Base-by-base conservation (phyloP, 768 basidiomycete genomes). In the Phanerochaete carnosa region DNA sequence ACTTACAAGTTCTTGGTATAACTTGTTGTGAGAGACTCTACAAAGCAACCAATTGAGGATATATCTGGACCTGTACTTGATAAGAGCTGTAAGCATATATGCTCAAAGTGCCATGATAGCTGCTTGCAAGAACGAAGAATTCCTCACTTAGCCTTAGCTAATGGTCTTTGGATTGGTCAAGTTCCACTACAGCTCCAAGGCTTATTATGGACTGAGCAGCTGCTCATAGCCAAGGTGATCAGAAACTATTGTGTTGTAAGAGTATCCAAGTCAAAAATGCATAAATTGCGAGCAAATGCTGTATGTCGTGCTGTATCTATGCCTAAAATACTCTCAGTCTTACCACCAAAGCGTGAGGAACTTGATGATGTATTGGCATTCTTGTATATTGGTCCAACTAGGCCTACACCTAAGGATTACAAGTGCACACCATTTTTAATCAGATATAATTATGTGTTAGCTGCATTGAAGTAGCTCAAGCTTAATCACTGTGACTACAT, bases 141-240 rank as follows among this genome's bases (percentile, higher is more conserved):
- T 13, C 57, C 47, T 1, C 43, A 30, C 11, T 23, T 22, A 30
- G 65, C 75, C 0, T 54, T 78, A 5, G 74, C 75, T 0, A 76
- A 74, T 65, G 71, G 73, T 1, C 45, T 75, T 1, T 77, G 76
- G 76, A 9, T 79, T 0, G 77, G 78, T 0, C 53, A 69, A 1
- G 68, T 77, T 1, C 77, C 75, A 2, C 9, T 29, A 4, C 67
- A 63, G 12, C 51, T 79, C 1, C 29, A 66, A 33, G 46, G 61
- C 1, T 60, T 79, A 1, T 69, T 43, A 3, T 75, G 69, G 52
- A 64, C 66, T 0, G 77, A 80, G 58, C 67, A 72, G 28, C 59
- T 70, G 28, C 52, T 75, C 0, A 59, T 77, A 6, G 60, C 75
- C 0, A 49, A 65, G 16, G 66, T 69, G 11, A 22, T 16, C 1